Evolutionary conservation across 2,329 filamentous ascomycete genomes (phyloP), one percentile per base, ranked within the genome.

Genomic region (Neofusicoccum ribis): DNA sequence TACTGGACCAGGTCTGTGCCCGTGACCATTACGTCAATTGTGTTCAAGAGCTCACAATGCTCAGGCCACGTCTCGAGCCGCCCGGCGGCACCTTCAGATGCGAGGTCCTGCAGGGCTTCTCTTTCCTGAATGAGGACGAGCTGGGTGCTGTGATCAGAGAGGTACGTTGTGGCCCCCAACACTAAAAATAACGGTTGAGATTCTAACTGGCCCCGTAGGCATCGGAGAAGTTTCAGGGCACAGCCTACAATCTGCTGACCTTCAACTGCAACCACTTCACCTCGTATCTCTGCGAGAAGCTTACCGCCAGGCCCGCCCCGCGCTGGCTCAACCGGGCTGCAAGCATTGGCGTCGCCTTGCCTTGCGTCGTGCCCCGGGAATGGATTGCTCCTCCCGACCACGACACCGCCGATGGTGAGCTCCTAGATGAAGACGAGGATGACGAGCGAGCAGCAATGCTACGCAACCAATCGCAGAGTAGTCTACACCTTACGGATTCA

Each of bases 231-330:
- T 96, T 95, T 71, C 84, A 88, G 65, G 92, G 92, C 27, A 88
- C 88, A 0, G 85, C 85, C 14, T 95, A 96, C 78, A 94, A 95
- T 72, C 85, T 96, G 14, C 83, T 96, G 50, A 92, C 89, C 20
- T 88, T 88, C 70, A 96, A 96, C 77, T 96, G 92, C 84, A 96
- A 96, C 76, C 92, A 96, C 76, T 96, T 96, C 75, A 94, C 91
- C 2, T 88, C 87, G 20, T 87, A 90, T 71, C 84, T 96, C 17
- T 93, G 90, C 77, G 83, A 89, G 74, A 86, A 86, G 69, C 83
- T 96, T 63, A 94, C 91, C 1, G 87, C 88, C 5, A 84, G 86
- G 51, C 81, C 87, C 0, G 90, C 90, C 0, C 92, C 92, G 0
- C 79, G 77, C 17, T 96, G 91, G 90, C 80, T 96, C 63, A 96